Evolutionary conservation across 2,329 filamentous ascomycete species (phyloP), one percentile per base, ranked within the genome.

Genomic region (Botrytis deweyae): DNA sequence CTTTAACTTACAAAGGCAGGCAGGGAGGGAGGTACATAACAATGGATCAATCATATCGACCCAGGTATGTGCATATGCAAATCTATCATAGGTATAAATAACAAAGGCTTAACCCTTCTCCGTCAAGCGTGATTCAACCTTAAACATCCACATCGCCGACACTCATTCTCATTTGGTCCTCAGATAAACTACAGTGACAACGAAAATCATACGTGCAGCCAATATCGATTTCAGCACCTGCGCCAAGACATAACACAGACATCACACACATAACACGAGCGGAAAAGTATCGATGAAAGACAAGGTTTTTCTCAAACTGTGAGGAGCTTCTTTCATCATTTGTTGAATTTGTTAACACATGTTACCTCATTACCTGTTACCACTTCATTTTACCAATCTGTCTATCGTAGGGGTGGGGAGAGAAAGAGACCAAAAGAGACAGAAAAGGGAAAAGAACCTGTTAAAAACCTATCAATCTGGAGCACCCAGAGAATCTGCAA

Each of bases 161-260:
- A 40, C 61, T 63, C 61, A 29, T 42, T 42, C 16, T 63, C 25
- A n/a, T 63, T 63, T 44, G 62, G 16, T 44, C 4, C 18, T 44
- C 33, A 12, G 8, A 25, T 14, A 38, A 12, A 12, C 20, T 38
- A 38, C 22, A 52, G 29, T 66, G 70, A 36, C 59, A 64, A 38
- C 42, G 72, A 69, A 67, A 67, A 67, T 67, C 44, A 65, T 44
- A 68, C 64, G 49, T 40, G 49, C 70, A 49, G 38, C 61, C 40
- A 66, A 38, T 69, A 67, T 63, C 42, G 42, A 62, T 63, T 67
- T 63, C 67, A 68, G 52, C 65, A 61, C 9, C 44, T 58, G 63
- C 40, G 52, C 52, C 65, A 73, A 70, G 59, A 69, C 14, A 29
- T 29, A 29, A 55, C 49, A 55, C 49, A 55, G 59, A 59, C 20